A percentile compares a stretch with the other conserved stretches of the same genome.
Conservation (phyloP, 2,329 filamentous ascomycete genomes). For the Aspergillus chevalieri region DNA sequence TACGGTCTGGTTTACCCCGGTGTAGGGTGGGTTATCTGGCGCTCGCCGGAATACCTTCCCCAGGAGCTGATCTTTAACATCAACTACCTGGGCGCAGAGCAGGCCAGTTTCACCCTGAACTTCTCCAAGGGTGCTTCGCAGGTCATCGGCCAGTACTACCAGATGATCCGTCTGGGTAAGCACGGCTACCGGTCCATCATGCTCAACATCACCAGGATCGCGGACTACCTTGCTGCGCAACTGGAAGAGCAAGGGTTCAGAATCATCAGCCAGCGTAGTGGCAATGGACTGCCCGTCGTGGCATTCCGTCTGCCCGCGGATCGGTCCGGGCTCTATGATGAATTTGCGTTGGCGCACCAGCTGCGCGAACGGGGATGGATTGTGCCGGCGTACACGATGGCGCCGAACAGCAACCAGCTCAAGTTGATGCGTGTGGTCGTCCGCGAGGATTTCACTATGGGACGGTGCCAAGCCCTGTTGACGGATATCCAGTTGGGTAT, state of each 20-base stretch:
- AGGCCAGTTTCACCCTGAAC: constrained; percentile 93
- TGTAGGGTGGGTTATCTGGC: constrained; percentile 91
- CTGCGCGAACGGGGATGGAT: constrained; percentile 86
- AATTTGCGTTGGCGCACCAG: constrained; percentile 76
- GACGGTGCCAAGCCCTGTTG: constrained; percentile 72
- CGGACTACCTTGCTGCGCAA: constrained; percentile 74
- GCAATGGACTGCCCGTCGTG: constrained; percentile 78
- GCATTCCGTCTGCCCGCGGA: constrained; percentile 70
- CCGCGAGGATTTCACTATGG: constrained; percentile 82
- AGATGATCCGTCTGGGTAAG: constrained; percentile 90
- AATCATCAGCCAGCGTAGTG: constrained; percentile 76
- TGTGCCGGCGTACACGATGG: constrained; percentile 95
- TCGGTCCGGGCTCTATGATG: constrained; percentile 57
- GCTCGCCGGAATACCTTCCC: constrained; percentile 73
- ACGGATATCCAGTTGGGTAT: constrained; percentile 72
- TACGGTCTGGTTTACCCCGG: constrained; percentile 76
- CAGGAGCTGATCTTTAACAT: constrained; percentile 97
- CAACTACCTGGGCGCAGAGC: constrained; percentile 94
- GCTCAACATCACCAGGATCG: constrained; percentile 82
- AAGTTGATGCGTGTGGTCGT: constrained; percentile 93
- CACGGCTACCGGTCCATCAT: constrained; percentile 89
- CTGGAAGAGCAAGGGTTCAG: constrained; percentile 73
- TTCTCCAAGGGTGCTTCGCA: constrained; percentile 94
- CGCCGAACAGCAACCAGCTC: constrained; percentile 71
- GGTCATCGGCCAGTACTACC: constrained; percentile 96